Base-by-base conservation (phyloP, 1,284 basidiomycete genomes). In the Macrocystidia cucumis region DNA sequence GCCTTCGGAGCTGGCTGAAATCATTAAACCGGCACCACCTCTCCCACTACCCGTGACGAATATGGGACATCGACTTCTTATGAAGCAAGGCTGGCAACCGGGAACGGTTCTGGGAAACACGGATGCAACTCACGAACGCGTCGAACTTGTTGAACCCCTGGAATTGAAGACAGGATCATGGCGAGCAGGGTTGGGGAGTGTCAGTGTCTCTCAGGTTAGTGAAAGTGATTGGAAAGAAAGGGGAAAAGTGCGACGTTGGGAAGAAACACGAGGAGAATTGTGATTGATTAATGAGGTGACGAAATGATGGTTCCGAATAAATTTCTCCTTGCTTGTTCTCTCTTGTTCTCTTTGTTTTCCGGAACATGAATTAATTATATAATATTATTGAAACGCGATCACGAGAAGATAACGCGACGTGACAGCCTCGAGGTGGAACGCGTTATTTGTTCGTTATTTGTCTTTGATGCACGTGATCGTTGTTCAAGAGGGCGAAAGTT, bases 41-140 rank as follows among this genome's bases (percentile, higher is more conserved):
- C n/a, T n/a, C n/a, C 69, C 73, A 2, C 50, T 84, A 20, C 51
- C 72, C 3, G 49, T 65, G 2, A 60, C 64, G n/a, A 86, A 83
- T 47, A 59, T 86, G 33, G 83, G 83, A 1, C 74, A 80, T 47
- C 67, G 60, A 25, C 58, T 87, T 28, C 62, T 86, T 2, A 58
- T 74, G 54, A 79, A 77, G 51, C 81, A 84, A 54, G 82, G 83
- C 1, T 87, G 84, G 83, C 56, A 62, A 17, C 82, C 80, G 11
- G 84, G 83, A 5, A 70, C 64, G 16, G 58, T 65, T 4, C 67
- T 86, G 9, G 81, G 79, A 9, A 34, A 51, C 1, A 41, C 41
- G 3, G 52, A 52, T 23, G 39, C 45, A 12, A 53, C 53, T 23
- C 50, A 51, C 16, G 52, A 49, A 20, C 52, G 60, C 14, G 56